These are phyloP conservation scores for Cubamyces lactineus DNA, from an alignment of 768 basidiomycete species.

Conservation along the genomic window DNA sequence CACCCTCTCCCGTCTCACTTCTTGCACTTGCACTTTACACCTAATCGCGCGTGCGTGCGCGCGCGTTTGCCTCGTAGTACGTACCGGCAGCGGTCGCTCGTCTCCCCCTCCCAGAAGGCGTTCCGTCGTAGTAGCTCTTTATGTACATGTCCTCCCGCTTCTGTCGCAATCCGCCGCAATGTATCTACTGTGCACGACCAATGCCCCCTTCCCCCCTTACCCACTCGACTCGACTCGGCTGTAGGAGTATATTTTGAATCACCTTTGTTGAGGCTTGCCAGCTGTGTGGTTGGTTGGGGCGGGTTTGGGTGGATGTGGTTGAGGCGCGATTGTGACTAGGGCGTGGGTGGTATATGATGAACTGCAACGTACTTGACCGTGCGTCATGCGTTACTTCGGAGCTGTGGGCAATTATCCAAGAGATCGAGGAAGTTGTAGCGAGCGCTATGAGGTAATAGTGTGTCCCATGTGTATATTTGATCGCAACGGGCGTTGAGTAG, in stretches of 20 bases:
- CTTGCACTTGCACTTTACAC: background rate
- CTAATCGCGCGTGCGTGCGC: background rate
- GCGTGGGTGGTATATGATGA: too few species aligned
- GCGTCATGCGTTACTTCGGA: too few species aligned
- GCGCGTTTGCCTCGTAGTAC: background rate
- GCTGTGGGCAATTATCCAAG: too few species aligned
- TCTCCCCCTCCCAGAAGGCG: background rate
- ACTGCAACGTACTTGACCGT: too few species aligned
- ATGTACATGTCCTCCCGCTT: conserved; percentile 10
- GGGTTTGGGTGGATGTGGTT: too few species aligned
- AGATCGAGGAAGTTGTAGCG: too few species aligned
- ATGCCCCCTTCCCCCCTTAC: background rate
- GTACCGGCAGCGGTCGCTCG: background rate
- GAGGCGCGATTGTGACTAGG: too few species aligned
- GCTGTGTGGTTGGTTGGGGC: too few species aligned
- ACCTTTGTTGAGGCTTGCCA: too few species aligned
- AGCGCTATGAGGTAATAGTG: background rate
- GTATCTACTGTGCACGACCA: conserved; percentile 16
- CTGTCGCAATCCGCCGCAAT: conserved; percentile 11
- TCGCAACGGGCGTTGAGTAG: conserved; percentile 2
- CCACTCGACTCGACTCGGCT: too few species aligned
- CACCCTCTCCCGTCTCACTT: background rate
- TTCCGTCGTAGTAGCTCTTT: conserved; percentile 4
- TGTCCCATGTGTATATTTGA: background rate
- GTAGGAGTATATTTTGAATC: conserved; percentile 4